Conservation (phyloP, 2,329 filamentous ascomycete species). For the Fusarium sp. region DNA sequence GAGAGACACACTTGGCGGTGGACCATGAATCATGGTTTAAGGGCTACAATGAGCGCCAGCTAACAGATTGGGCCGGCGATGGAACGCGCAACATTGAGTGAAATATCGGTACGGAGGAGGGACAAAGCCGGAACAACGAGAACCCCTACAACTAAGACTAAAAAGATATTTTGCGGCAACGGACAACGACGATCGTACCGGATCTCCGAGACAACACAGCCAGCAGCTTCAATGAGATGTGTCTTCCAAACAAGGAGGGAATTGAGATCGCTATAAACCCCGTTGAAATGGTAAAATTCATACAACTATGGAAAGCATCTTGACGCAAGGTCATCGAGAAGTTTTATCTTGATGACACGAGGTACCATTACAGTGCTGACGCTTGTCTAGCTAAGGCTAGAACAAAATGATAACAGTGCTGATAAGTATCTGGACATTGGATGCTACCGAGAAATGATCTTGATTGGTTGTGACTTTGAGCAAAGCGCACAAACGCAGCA, state of each 20-base stretch:
- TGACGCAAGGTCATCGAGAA: neutral
- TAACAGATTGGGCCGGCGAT: slow-evolving; percentile 37
- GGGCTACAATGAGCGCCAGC: slow-evolving; percentile 35
- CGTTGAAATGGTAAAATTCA: neutral
- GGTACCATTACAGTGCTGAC: slow-evolving; percentile 1
- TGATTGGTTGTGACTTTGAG: slow-evolving; percentile 28
- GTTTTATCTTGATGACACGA: neutral
- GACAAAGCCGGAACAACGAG: slow-evolving; percentile 40
- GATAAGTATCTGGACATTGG: slow-evolving; percentile 36
- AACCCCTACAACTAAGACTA: slow-evolving; percentile 33
- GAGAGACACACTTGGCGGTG: slow-evolving; percentile 46
- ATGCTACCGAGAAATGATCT: slow-evolving; percentile 13
- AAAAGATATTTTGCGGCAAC: slow-evolving; percentile 29
- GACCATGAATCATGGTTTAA: slow-evolving; percentile 48
- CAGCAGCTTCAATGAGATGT: neutral
- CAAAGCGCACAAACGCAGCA: slow-evolving; percentile 24
- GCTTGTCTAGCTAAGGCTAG: slow-evolving; percentile 15
- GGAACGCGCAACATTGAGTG: slow-evolving; percentile 42
- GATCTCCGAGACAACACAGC: slow-evolving; percentile 33
- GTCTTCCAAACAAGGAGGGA: neutral
- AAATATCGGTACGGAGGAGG: slow-evolving; percentile 42
- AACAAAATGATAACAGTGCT: slow-evolving; percentile 9
- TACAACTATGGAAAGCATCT: neutral
- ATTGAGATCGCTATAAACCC: neutral
- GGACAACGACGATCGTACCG: slow-evolving; percentile 43